Base-by-base conservation (phyloP, 1,284 basidiomycete genomes). In the Malassezia dermatis region DNA sequence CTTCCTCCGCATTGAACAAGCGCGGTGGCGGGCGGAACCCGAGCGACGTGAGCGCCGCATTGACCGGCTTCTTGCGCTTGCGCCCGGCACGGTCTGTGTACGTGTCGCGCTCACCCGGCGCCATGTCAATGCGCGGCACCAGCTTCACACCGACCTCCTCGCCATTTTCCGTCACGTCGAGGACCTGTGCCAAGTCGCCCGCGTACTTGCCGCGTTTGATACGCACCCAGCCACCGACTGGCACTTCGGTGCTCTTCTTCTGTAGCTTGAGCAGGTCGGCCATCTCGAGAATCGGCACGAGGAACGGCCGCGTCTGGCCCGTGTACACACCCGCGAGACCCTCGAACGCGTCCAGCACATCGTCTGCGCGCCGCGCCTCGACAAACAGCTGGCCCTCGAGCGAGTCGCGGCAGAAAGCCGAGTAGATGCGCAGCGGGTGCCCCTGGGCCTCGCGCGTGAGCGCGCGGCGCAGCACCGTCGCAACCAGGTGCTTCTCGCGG, bases 221-320 rank as follows among this genome's bases (percentile, higher is more conserved):
- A 51, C 94, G 86, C 11, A 96, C 90, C 94, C 93, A 98, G 66
- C 84, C 87, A 30, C 89, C 89, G 1, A 84, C 83, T 17, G 83
- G 83, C 43, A 96, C 82, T 1, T 86, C 86, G 52, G 86, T 78
- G 62, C 90, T 88, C 70, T 90, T 86, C 78, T 93, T 91, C 79
- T 91, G 94, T 68, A 95, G 94, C 73, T 89, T 88, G 62, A 98
- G 80, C 30, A 98, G 78, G 60, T 88, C 89, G 6, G 91, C 89
- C 93, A 98, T 98, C 79, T 99, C 93, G 65, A 95, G 89, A 61
- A 96, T 91, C 8, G 91, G 91, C 1, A 98, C 89, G 35, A 96
- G 82, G 37, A 83, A 81, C 59, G 90, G 82, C 17, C 86, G 86
- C 27, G 60, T 59, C 32, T 62, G 61, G 49, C 85, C 84, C 3